Conservation (phyloP, 2,329 filamentous ascomycete species). For the Beauveria rudraprayagi region DNA sequence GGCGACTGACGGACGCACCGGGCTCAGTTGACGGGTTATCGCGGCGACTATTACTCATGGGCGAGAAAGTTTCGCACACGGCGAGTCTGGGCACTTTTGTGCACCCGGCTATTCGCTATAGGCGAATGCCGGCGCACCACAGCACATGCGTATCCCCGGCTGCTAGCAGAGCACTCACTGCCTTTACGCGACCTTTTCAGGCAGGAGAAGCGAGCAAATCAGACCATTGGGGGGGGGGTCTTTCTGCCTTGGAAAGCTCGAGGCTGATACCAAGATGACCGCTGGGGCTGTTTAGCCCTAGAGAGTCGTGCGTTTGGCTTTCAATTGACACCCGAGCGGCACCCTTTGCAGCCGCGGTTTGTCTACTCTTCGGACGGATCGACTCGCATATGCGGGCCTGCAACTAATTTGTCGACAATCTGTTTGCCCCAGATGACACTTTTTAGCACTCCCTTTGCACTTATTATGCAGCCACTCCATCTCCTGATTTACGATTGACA, state of each 20-base stretch:
- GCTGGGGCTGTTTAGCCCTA: neutral
- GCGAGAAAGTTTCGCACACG: neutral
- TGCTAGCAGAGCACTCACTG: neutral
- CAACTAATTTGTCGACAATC: slow-evolving; percentile 2
- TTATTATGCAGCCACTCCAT: neutral
- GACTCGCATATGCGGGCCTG: slow-evolving; percentile 4
- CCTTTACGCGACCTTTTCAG: neutral
- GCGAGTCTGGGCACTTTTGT: neutral
- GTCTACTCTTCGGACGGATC: neutral
- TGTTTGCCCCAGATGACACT: neutral
- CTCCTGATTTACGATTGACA: neutral
- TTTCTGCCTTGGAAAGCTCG: neutral
- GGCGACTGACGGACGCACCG: neutral
- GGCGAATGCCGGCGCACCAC: neutral
- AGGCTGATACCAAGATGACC: neutral
- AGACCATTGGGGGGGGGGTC: neutral
- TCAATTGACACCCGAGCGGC: neutral
- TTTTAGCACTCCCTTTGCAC: neutral
- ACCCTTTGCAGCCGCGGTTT: neutral
- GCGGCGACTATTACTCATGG: neutral
- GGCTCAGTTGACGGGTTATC: neutral
- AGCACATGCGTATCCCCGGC: neutral
- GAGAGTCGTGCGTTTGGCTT: neutral
- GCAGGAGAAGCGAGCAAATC: slow-evolving; percentile 1
- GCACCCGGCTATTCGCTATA: neutral